Evolutionary conservation across 192 early-diverging fungal species (phyloP), one percentile per base, ranked within the genome.

Genomic region (Glomus cerebriforme): DNA sequence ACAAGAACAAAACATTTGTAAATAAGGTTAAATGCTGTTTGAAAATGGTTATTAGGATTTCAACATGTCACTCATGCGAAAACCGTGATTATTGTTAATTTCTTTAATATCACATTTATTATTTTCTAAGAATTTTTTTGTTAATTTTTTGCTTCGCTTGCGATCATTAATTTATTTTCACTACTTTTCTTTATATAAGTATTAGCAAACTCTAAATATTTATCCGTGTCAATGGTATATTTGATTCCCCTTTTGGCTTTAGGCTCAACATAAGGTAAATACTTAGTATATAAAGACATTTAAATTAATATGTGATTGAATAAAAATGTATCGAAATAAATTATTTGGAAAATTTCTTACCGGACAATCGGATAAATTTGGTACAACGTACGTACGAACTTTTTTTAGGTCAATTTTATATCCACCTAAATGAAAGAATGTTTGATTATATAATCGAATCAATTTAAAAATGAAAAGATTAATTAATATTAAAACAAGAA

Each of bases 381-480:
- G 90, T 2, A 91, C 90, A 49, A 88, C 85, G 77, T 88, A 91
- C 2, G 86, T 85, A 73, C 90, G 86, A 43, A 91, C 90, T 64
- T 87, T 89, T 39, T 83, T 80, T 83, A 83, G 88, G 62, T 91
- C 89, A 62, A 91, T 81, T 39, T 82, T 66, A 78, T 91, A 91
- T 31, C 90, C 87, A 77, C 90, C 70, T 72, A 47, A 22, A 27
- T 27, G 35, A 24, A 29, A 43, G n/a, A 24, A 47, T 19, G 26
- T 67, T 34, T 67, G 2, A 22, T n/a, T n/a, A n/a, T n/a, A n/a
- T 67, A 67, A 34, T 34, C 7, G 26, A 34, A 67, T 32, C 7
- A 67, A 13, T 10, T 27, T 43, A 43, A 43, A 43, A 10, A 17
- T 6, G 7, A 47, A 72, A 54, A 27, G 8, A 24, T 26, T 19